Percentiles rank a stretch among this genome's conserved stretches.
Evolutionary conservation across 169 alveolate species (phyloP).

Genomic region (Plasmodium gallinaceum): DNA sequence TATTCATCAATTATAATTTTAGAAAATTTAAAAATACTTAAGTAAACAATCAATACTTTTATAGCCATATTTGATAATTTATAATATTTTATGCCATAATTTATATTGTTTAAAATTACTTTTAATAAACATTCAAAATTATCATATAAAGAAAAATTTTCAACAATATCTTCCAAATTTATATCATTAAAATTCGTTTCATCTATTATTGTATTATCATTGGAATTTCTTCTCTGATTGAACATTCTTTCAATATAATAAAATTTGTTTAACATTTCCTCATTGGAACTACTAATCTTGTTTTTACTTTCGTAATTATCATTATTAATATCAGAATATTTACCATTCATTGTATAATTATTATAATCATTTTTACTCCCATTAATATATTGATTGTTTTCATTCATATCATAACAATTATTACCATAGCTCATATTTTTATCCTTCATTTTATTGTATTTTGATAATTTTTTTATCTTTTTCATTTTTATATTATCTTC

Average conservation of each 20-base stretch:
- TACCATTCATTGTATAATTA: no score
- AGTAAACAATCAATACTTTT: constrained; percentile 32
- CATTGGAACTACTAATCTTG: neutral
- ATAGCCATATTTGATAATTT: constrained; percentile 49
- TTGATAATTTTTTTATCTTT: neutral
- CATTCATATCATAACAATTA: neutral
- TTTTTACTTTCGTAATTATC: neutral
- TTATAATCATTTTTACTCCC: neutral
- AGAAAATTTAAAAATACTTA: constrained; percentile 54
- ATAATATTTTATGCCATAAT: constrained; percentile 52
- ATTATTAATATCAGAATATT: neutral
- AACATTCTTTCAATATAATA: constrained; percentile 29
- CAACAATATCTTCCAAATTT: constrained; percentile 33
- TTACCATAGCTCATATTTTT: neutral
- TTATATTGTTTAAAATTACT: constrained; percentile 43
- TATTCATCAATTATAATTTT: constrained; percentile 70
- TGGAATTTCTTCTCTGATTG: neutral
- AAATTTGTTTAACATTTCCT: constrained; percentile 12
- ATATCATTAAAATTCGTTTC: neutral
- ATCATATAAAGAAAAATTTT: constrained; percentile 47
- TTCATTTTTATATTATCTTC: neutral
- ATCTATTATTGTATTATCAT: neutral
- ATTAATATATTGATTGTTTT: neutral
- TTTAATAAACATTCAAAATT: constrained; percentile 59
- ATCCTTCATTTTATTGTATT: neutral